A percentile compares a stretch with the other conserved stretches of the same genome.
phyloP scores from a whole-genome alignment of 163 green algal genomes.

The Prototheca cutis region DNA sequence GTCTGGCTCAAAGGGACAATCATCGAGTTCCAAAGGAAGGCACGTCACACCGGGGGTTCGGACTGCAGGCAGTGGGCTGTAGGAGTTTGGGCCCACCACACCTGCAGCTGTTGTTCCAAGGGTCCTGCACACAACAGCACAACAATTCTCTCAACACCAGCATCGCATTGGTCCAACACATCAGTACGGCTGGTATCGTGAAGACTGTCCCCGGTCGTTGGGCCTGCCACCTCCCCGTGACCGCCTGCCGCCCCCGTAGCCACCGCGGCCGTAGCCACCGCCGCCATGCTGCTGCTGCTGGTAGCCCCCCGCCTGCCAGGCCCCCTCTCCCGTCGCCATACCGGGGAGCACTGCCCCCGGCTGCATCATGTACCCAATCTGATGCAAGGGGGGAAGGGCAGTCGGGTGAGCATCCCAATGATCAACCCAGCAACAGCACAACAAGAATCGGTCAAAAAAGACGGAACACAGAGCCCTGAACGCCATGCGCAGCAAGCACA shows the following conservation, averaged over 20 bases:
- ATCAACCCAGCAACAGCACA: neutral
- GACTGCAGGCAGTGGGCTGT: too few relatives aligned
- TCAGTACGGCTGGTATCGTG: conserved; percentile 37
- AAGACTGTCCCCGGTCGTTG: too few relatives aligned
- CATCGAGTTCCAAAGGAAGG: too few relatives aligned
- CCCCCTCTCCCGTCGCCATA: neutral
- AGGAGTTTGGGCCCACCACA: too few relatives aligned
- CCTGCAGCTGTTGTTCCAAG: too few relatives aligned
- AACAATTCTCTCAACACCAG: neutral
- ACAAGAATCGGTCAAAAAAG: too few relatives aligned
- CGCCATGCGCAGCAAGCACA: neutral
- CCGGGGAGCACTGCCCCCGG: conserved; percentile 4
- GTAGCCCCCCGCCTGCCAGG: neutral
- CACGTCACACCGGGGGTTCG: too few relatives aligned
- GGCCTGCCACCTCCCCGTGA: neutral
- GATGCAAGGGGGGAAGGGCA: neutral
- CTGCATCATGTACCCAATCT: conserved; percentile 40
- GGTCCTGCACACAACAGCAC: too few relatives aligned
- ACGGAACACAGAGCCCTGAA: too few relatives aligned
- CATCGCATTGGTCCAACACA: neutral
- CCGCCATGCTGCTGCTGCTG: too few relatives aligned
- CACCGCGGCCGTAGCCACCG: conserved; percentile 1
- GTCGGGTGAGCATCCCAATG: neutral
- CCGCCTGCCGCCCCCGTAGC: neutral
- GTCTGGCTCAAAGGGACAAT: too few relatives aligned